These are phyloP conservation scores for Kluyveromyces sp. DNA, from an alignment of 1,139 yeast genomes.

Conservation along the genomic window DNA sequence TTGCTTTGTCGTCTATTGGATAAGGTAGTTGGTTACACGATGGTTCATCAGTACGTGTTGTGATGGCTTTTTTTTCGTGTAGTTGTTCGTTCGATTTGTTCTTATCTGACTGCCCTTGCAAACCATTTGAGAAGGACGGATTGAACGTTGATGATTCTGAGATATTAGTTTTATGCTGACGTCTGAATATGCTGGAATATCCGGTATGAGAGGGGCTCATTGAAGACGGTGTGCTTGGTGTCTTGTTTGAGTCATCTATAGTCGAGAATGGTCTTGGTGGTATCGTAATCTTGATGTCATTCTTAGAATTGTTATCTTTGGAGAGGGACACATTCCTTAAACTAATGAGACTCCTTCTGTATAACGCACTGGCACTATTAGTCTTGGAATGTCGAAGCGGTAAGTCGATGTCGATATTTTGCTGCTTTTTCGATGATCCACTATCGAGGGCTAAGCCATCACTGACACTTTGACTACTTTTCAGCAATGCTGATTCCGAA, in stretches of 20 bases:
- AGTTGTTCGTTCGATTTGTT: neutral
- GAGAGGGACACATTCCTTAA: conserved; percentile 29
- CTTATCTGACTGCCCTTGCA: neutral
- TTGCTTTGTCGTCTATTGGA: conserved; percentile 21
- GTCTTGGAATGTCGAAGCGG: conserved; percentile 23
- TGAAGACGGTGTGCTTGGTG: conserved; percentile 38
- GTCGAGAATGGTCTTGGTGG: conserved; percentile 49
- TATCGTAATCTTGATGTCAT: conserved; percentile 28
- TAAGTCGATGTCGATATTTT: neutral
- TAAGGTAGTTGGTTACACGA: conserved; percentile 14
- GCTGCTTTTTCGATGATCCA: conserved; percentile 6
- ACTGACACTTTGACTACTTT: conserved; percentile 6
- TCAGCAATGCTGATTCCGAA: conserved; percentile 21
- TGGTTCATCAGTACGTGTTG: neutral
- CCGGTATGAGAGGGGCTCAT: conserved; percentile 15
- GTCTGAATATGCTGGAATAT: conserved; percentile 46
- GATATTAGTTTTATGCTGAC: conserved; percentile 51
- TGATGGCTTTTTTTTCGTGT: neutral
- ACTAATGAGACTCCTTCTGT: conserved; percentile 32
- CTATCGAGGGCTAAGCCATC: conserved; percentile 5
- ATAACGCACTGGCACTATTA: conserved; percentile 29
- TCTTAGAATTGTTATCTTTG: conserved; percentile 12
- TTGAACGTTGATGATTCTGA: conserved; percentile 44
- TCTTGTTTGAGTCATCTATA: conserved; percentile 38
- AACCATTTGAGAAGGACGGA: conserved; percentile 25